A percentile compares a stretch with the other conserved stretches of the same genome.
Evolutionary conservation across 345 rosid species (phyloP).

Genomic region (Streptanthus diversifolius): DNA sequence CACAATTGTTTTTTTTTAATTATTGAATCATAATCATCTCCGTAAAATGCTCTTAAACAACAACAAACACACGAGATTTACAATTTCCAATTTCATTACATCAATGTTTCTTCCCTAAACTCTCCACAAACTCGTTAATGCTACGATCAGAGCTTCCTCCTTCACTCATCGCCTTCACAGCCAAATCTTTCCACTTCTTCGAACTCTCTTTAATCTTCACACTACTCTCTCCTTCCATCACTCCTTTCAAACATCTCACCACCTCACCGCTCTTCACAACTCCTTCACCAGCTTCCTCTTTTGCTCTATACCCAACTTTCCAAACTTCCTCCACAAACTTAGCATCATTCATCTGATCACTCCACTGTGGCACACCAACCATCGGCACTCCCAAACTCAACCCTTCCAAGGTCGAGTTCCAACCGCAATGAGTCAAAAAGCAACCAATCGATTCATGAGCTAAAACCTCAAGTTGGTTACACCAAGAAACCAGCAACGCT

Average conservation of each 20-base stretch:
- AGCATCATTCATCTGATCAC: conserved; percentile 65
- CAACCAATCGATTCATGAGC: conserved; percentile 51
- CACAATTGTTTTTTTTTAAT: neutral
- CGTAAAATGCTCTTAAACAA: neutral
- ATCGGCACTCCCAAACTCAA: conserved; percentile 64
- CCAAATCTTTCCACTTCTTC: conserved; percentile 49
- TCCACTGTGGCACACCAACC: conserved; percentile 64
- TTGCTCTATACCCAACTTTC: conserved; percentile 56
- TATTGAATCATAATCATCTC: neutral
- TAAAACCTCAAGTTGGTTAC: conserved; percentile 64
- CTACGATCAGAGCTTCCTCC: conserved; percentile 46
- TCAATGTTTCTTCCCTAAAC: conserved; percentile 28
- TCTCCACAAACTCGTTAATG: conserved; percentile 41
- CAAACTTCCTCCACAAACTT: conserved; percentile 61
- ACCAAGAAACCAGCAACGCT: conserved; percentile 56
- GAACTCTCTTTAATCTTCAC: conserved; percentile 43
- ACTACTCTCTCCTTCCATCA: conserved; percentile 57
- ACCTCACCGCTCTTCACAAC: conserved; percentile 53
- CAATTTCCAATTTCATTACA: neutral
- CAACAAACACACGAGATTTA: conserved; percentile 11
- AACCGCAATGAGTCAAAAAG: conserved; percentile 70
- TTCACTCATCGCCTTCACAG: conserved; percentile 47
- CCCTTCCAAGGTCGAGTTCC: conserved; percentile 77
- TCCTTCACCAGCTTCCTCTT: conserved; percentile 48
- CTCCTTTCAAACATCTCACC: conserved; percentile 50